A percentile compares a stretch with the other conserved stretches of the same genome.
Conservation (phyloP, 208 protist genomes). For the Acanthamoeba castellanii region DNA sequence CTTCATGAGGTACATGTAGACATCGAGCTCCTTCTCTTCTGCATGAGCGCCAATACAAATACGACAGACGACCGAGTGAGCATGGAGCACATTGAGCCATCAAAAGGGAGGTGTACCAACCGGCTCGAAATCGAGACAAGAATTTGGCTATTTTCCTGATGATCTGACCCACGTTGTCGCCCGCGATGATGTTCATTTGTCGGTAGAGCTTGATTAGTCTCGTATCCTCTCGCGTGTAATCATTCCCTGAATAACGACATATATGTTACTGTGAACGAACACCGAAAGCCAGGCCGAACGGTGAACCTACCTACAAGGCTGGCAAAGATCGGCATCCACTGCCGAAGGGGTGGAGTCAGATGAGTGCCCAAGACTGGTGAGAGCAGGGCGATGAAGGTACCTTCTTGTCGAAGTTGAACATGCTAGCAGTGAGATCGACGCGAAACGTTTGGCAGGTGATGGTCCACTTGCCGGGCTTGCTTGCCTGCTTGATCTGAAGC, state of each 20-base stretch:
- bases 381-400: neutral
- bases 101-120: neutral
- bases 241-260: neutral
- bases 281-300: neutral
- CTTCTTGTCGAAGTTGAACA: slow-evolving; percentile 53
- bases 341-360: neutral
- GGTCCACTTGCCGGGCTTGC: neutral
- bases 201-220: neutral
- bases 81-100: neutral
- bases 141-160: slow-evolving; percentile 35
- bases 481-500: neutral
- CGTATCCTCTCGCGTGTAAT: neutral
- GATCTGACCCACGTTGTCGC: slow-evolving; percentile 3
- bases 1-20: neutral
- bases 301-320: neutral
- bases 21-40: neutral
- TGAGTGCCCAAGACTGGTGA: neutral
- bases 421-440: neutral
- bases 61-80: neutral
- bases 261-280: neutral
- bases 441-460: slow-evolving; percentile 45
- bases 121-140: neutral
- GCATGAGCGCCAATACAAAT: neutral
- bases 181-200: slow-evolving; percentile 17
- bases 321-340: slow-evolving; percentile 42